A percentile compares a stretch with the other conserved stretches of the same genome.
phyloP scores from a whole-genome alignment of 2,329 filamentous ascomycete species.

The Fusarium miscanthi region DNA sequence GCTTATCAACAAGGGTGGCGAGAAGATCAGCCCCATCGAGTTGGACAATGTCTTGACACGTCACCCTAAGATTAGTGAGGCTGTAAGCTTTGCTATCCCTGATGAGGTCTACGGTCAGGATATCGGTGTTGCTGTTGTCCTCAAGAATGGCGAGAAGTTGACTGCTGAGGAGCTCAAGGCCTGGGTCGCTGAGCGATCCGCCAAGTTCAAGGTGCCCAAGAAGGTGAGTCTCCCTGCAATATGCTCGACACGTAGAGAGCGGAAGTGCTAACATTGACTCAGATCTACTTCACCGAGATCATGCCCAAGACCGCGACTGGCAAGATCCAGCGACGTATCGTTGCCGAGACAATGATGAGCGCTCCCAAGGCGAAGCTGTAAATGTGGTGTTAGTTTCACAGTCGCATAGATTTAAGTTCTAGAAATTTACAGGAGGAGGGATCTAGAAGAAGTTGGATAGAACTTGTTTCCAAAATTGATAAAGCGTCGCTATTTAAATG shows the following conservation, averaged over 20 bases:
- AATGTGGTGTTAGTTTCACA: slow-evolving; percentile 6
- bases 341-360: slow-evolving; percentile 87
- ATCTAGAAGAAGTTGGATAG: slow-evolving; percentile 6
- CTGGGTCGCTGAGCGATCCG: slow-evolving; percentile 77
- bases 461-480: slow-evolving; percentile 12
- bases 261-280: neutral
- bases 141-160: slow-evolving; percentile 71
- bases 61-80: slow-evolving; percentile 78
- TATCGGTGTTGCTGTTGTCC: slow-evolving; percentile 79
- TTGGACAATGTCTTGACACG: slow-evolving; percentile 84
- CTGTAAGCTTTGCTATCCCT: slow-evolving; percentile 84
- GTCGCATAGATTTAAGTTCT: neutral
- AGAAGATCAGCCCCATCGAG: slow-evolving; percentile 91
- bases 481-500: slow-evolving; percentile 22
- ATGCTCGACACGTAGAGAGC: neutral
- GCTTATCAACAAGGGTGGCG: slow-evolving; percentile 89
- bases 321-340: slow-evolving; percentile 86
- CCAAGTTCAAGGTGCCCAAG: slow-evolving; percentile 88
- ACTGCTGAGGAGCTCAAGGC: slow-evolving; percentile 70
- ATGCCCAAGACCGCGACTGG: slow-evolving; percentile 96
- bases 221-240: slow-evolving; percentile 65
- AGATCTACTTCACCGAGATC: slow-evolving; percentile 83
- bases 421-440: neutral
- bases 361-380: slow-evolving; percentile 65
- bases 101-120: slow-evolving; percentile 89